Percentiles rank a stretch among this genome's conserved stretches.
These are phyloP conservation scores for Cinchona pubescens DNA, from an alignment of 257 asterid species.

Conservation along the genomic window DNA sequence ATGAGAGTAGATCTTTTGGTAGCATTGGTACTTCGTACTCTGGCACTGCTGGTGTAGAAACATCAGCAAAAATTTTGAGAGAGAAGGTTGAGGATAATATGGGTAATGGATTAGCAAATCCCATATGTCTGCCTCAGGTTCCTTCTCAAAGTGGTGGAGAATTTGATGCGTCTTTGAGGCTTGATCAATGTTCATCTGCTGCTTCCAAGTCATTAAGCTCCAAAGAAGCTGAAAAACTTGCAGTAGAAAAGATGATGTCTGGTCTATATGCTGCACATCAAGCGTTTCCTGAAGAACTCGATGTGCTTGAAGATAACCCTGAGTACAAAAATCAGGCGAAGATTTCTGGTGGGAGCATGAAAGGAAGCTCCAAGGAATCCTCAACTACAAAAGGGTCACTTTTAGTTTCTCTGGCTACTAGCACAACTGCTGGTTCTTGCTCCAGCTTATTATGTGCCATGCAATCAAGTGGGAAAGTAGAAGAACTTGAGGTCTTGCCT, in stretches of 20 bases:
- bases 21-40: conserved; percentile 5
- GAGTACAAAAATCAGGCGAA: conserved; percentile 19
- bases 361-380: conserved; percentile 19
- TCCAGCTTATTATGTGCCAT: too few relatives aligned
- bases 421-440: conserved; percentile 17
- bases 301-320: conserved; percentile 29
- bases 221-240: conserved; percentile 26
- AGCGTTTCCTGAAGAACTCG: conserved; percentile 21
- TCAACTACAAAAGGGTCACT: conserved; percentile 16
- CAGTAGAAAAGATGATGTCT: conserved; percentile 23
- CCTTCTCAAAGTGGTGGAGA: conserved; percentile 13
- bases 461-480: conserved; percentile 20
- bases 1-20: conserved; percentile 10
- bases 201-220: conserved; percentile 8
- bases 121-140: background rate
- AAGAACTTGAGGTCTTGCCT: conserved; percentile 32
- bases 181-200: conserved; percentile 11
- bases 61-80: conserved; percentile 2
- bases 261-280: conserved; percentile 23
- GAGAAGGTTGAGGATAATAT: conserved; percentile 16
- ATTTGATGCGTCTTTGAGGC: conserved; percentile 1
- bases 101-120: background rate
- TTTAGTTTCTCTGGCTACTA: conserved; percentile 16
- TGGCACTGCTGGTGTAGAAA: conserved; percentile 3
- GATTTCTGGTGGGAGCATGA: conserved; percentile 3